Evolutionary conservation across 176 grass and related monocot species (phyloP), one percentile per base, ranked within the genome.

Genomic region (Neostapfia colusana): DNA sequence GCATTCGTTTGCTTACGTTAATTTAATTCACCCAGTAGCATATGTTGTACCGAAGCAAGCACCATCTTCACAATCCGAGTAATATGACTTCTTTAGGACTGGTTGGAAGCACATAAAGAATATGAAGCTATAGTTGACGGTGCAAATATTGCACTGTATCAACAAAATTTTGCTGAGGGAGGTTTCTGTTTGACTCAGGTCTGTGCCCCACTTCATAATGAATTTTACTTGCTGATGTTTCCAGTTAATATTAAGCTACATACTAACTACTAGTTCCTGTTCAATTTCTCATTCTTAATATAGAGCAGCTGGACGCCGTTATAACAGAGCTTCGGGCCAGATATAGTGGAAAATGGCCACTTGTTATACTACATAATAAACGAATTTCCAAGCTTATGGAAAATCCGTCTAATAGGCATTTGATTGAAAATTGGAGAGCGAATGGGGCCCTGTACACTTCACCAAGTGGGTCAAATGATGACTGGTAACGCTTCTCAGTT

Each of bases 391-490:
- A 85, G 42, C 86, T 97, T 63, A 91, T 90, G 82, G 88, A 91
- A 60, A 81, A 88, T 89, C n/a, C 90, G 48, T 76, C 63, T 8
- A 97, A 91, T 77, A 90, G 79, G 55, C 71, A 91, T 65, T 59
- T 93, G 72, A 79, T 97, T 49, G 94, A 91, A 74, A 83, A 67
- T 40, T 97, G 94, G 94, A 91, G 80, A 87, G 83, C 66, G 60
- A 85, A 87, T 27, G 75, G 86, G 21, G 84, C 86, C 37, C 56
- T 93, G 21, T 97, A 97, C 69, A 93, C 84, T 51, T 91, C 94
- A 58, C 94, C 94, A 65, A 89, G 55, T 85, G 94, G 94, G 38
- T 93, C 91, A 44, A 97, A 97, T 65, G 94, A 97, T 87, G 94
- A 97, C 55, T 97, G 93, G 90, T 97, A 86, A 65, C 72, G 16